Conservation (phyloP, 1,284 basidiomycete genomes). For the Papiliotrema terrestris region DNA sequence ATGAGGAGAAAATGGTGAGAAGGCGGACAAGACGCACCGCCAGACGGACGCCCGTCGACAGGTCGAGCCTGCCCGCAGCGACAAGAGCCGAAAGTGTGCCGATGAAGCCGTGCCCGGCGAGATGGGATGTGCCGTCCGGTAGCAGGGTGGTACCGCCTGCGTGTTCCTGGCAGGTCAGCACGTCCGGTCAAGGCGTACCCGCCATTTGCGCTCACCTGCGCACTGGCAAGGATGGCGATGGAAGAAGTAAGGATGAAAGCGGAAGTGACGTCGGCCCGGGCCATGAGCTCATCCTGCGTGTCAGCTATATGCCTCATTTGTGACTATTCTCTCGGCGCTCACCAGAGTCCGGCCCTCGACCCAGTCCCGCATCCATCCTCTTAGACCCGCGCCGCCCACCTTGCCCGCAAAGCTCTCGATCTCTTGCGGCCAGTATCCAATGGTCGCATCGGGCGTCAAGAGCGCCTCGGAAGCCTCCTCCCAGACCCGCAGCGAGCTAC, state of each 20-base stretch:
- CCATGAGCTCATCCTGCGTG: conserved; percentile 45
- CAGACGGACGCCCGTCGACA: conserved; percentile 42
- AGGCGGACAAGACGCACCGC: conserved; percentile 22
- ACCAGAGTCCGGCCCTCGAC: conserved; percentile 44
- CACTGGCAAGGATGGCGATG: conserved; percentile 45
- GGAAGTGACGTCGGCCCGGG: conserved; percentile 42
- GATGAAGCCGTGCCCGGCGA: conserved; percentile 48
- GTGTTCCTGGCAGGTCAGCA: conserved; percentile 22
- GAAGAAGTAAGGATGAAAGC: conserved; percentile 47
- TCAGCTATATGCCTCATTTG: conserved; percentile 4
- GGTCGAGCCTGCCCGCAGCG: conserved; percentile 41
- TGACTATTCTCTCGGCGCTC: conserved; percentile 4
- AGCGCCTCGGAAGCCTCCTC: conserved; percentile 46
- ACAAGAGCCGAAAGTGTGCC: conserved; percentile 47
- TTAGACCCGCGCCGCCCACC: conserved; percentile 26
- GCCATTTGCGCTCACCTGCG: conserved; percentile 27
- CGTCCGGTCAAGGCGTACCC: neutral
- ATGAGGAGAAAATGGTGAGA: too few relatives aligned
- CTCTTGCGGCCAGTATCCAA: conserved; percentile 40
- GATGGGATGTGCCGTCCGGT: conserved; percentile 38
- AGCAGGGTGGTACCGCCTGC: conserved; percentile 28
- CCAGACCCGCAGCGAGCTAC: conserved; percentile 42
- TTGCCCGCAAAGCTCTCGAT: conserved; percentile 40
- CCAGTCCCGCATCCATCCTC: conserved; percentile 46
- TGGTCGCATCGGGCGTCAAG: conserved; percentile 37